Percentiles rank a stretch among this genome's conserved stretches.
Conservation (phyloP, 1,284 basidiomycete species). For the Puccinia novopanici region DNA sequence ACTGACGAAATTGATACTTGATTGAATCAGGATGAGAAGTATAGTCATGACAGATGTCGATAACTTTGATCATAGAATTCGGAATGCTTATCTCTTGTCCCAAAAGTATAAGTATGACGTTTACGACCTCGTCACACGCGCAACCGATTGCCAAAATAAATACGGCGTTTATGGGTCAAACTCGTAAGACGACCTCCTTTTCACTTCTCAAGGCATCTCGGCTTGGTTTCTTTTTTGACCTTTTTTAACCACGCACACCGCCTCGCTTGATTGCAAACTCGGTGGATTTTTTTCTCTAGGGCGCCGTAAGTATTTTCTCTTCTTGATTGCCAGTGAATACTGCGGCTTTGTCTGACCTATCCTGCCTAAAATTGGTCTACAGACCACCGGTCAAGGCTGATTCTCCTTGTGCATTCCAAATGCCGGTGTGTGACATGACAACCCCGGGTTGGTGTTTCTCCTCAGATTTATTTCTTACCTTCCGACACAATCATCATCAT, state of each 20-base stretch:
- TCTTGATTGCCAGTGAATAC: background rate
- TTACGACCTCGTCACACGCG: constrained; percentile 32
- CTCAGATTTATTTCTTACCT: background rate
- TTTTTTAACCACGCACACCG: background rate
- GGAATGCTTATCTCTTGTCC: constrained; percentile 7
- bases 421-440: constrained; percentile 40
- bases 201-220: background rate
- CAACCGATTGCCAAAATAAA: constrained; percentile 31
- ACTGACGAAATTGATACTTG: background rate
- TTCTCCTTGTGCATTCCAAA: constrained; percentile 43
- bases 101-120: constrained; percentile 32
- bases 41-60: constrained; percentile 24
- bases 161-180: constrained; percentile 26
- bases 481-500: background rate
- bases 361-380: background rate
- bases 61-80: constrained; percentile 12
- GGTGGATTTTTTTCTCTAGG: background rate
- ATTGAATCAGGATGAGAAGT: constrained; percentile 25
- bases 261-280: background rate
- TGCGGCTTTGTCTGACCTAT: background rate
- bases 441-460: constrained; percentile 26
- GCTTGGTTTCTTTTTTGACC: background rate
- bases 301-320: background rate
- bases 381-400: constrained; percentile 2
- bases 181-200: constrained; percentile 14